Evolutionary conservation across 208 protist genomes (phyloP).

Genomic region (Trypanosoma lewisi): DNA sequence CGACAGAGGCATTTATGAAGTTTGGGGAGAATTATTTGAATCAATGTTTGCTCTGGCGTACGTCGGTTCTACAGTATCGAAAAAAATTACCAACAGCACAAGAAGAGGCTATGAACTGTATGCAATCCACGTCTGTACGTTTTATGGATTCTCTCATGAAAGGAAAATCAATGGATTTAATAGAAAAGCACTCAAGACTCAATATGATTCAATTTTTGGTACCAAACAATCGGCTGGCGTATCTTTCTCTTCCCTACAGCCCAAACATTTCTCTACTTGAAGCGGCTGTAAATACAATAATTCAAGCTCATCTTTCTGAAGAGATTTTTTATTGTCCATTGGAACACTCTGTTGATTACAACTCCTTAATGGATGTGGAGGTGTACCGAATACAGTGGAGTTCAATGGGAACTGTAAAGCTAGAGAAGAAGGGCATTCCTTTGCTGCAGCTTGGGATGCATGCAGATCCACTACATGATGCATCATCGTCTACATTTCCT

Average conservation of each 20-base stretch:
- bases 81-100: conserved; percentile 5
- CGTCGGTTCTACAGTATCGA: conserved; percentile 9
- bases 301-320: neutral
- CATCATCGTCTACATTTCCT: neutral
- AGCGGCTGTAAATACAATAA: conserved; percentile 2
- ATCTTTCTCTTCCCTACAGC: conserved; percentile 22
- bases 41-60: conserved; percentile 12
- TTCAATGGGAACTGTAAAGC: neutral
- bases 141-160: neutral
- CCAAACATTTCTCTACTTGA: conserved; percentile 20
- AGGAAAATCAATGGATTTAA: neutral
- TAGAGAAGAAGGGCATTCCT: neutral
- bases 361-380: conserved; percentile 36
- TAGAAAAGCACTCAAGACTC: conserved; percentile 10
- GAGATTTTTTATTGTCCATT: conserved; percentile 51
- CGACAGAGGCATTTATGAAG: neutral
- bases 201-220: conserved; percentile 12
- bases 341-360: conserved; percentile 58
- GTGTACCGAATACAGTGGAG: conserved; percentile 27
- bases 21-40: conserved; percentile 22
- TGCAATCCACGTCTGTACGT: neutral
- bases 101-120: too few relatives aligned
- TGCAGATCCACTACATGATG: neutral
- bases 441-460: conserved; percentile 21
- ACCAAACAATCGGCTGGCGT: conserved; percentile 19